Evolutionary conservation across 306 rosid genomes (phyloP).

Genomic region (Vigna mungo): DNA sequence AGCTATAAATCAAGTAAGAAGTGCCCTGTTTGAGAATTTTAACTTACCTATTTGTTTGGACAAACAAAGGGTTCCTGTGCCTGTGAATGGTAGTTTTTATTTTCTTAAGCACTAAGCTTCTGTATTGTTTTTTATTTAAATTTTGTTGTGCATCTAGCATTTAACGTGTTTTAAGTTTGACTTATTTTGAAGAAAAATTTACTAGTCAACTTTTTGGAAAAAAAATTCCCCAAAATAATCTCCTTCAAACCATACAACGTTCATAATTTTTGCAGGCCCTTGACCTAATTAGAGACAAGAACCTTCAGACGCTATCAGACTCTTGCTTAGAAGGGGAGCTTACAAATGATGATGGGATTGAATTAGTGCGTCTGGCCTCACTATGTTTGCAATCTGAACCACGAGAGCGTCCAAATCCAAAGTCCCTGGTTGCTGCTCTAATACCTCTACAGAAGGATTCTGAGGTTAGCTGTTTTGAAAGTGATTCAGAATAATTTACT

Average conservation of each 20-base stretch:
- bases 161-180: background rate
- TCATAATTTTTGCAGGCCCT: slow-evolving; percentile 71
- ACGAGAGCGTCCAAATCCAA: slow-evolving; percentile 95
- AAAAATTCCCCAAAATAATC: background rate
- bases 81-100: slow-evolving; percentile 21
- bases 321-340: slow-evolving; percentile 97
- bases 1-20: background rate
- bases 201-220: background rate
- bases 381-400: slow-evolving; percentile 92
- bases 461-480: slow-evolving; percentile 65
- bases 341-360: slow-evolving; percentile 89
- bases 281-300: slow-evolving; percentile 90
- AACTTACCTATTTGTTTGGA: background rate
- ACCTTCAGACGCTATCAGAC: slow-evolving; percentile 85
- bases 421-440: slow-evolving; percentile 78
- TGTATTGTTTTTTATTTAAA: slow-evolving; percentile 36
- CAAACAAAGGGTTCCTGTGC: background rate
- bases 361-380: slow-evolving; percentile 91
- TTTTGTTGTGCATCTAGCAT: slow-evolving; percentile 41
- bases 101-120: background rate
- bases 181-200: background rate
- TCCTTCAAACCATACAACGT: background rate
- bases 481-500: slow-evolving; percentile 28
- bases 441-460: slow-evolving; percentile 89
- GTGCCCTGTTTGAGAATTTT: slow-evolving; percentile 24